A percentile compares a stretch with the other conserved stretches of the same genome.
phyloP scores from a whole-genome alignment of 768 basidiomycete species.

The Termitomyces sp. region DNA sequence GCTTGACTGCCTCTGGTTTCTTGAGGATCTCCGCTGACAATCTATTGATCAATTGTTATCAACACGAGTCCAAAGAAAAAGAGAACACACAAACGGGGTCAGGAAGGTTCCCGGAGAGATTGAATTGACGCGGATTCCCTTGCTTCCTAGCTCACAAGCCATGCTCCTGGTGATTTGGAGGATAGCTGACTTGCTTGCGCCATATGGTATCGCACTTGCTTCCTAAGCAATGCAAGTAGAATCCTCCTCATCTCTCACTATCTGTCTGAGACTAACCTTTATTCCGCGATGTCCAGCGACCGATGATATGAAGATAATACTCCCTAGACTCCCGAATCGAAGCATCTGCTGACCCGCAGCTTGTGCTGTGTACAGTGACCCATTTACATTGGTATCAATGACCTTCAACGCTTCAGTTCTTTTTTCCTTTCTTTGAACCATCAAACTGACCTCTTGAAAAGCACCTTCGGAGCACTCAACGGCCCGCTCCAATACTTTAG shows the following conservation, averaged over 20 bases:
- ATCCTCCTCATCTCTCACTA: too few relatives aligned
- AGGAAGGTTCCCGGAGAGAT: slow-evolving; percentile 72
- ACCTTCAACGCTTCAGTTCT: slow-evolving; percentile 32
- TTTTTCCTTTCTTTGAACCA: neutral
- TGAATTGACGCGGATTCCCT: slow-evolving; percentile 60
- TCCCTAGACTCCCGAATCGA: slow-evolving; percentile 44
- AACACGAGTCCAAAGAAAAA: neutral
- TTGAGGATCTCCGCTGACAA: slow-evolving; percentile 73
- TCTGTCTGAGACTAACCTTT: neutral
- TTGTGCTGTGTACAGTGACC: slow-evolving; percentile 34
- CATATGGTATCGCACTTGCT: slow-evolving; percentile 37
- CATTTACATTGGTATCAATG: slow-evolving; percentile 60
- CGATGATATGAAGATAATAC: slow-evolving; percentile 60
- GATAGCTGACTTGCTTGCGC: slow-evolving; percentile 69
- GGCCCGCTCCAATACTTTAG: slow-evolving; percentile 41
- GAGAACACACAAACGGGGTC: slow-evolving; percentile 38
- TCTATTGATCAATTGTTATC: slow-evolving; percentile 24
- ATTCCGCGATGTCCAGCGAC: slow-evolving; percentile 44
- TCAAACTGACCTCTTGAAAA: slow-evolving; percentile 42
- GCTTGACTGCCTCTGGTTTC: slow-evolving; percentile 49
- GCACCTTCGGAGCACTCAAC: slow-evolving; percentile 56
- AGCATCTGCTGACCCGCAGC: neutral
- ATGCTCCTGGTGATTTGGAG: slow-evolving; percentile 76
- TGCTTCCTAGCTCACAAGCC: slow-evolving; percentile 50
- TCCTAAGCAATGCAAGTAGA: neutral